phyloP scores from a whole-genome alignment of 805 yeast genomes.

The Ogataea methanolica region DNA sequence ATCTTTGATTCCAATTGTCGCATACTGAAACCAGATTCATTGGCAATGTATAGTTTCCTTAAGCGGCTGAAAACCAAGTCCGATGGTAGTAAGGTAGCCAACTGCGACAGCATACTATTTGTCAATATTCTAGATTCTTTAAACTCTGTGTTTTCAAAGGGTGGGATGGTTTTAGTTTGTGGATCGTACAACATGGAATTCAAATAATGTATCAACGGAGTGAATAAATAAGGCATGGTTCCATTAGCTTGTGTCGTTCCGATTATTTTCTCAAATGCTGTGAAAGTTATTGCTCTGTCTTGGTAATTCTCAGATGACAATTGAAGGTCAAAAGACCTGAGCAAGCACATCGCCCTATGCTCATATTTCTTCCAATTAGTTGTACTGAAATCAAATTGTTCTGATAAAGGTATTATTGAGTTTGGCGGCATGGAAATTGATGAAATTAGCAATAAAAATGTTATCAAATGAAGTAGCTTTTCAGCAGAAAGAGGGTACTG shows the following conservation, averaged over 20 bases:
- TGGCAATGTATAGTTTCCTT: constrained; percentile 63
- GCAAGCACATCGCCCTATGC: constrained; percentile 37
- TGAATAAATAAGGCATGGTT: constrained; percentile 40
- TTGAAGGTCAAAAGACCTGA: constrained; percentile 44
- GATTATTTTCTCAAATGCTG: constrained; percentile 32
- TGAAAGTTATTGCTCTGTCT: constrained; percentile 19
- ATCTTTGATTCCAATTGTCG: constrained; percentile 78
- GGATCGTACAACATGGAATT: constrained; percentile 32
- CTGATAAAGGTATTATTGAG: constrained; percentile 9
- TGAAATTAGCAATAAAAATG: constrained; percentile 44
- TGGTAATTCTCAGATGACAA: constrained; percentile 25
- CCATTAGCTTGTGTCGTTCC: constrained; percentile 14
- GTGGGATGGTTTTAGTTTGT: not conserved
- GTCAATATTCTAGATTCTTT: constrained; percentile 35
- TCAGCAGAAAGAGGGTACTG: constrained; percentile 35
- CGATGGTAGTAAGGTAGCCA: constrained; percentile 34
- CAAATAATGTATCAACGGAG: constrained; percentile 41
- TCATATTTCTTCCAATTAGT: constrained; percentile 41
- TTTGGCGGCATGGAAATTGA: constrained; percentile 26
- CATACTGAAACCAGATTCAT: constrained; percentile 82
- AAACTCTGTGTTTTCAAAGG: constrained; percentile 3
- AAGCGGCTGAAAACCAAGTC: constrained; percentile 43
- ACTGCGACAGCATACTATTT: constrained; percentile 32
- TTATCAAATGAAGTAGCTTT: constrained; percentile 39
- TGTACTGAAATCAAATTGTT: constrained; percentile 21